Evolutionary conservation across 2,329 filamentous ascomycete species (phyloP), one percentile per base, ranked within the genome.

Genomic region (Colletotrichum theobromicola): DNA sequence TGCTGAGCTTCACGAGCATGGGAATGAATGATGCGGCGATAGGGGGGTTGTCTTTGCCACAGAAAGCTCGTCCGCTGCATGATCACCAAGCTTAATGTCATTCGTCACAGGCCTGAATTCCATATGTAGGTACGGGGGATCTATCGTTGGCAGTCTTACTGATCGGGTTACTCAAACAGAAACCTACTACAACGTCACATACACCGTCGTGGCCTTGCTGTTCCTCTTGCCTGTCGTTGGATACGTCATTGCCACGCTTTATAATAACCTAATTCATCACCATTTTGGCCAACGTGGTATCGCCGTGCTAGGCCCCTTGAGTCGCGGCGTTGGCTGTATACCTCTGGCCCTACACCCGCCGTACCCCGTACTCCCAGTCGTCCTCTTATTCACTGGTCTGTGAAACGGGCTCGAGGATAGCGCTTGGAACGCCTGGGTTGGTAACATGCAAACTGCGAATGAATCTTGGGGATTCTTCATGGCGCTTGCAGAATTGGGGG

Each of bases 381-480:
- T 92, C 28, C 91, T 93, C 79, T 88, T 92, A 64, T 84, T 95
- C 21, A 89, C 91, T 2, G 93, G 93, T 2, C 91, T 94, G 63
- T 94, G 94, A 1, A 95, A 93, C 80, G 94, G 94, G 4, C 83
- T 95, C 10, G 88, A 91, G 68, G 93, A 91, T 77, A 88, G 85
- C 74, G 89, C 85, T 4, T 92, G 89, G 86, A 90, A 91, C 79
- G 89, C 89, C 9, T 91, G 88, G 88, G 82, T 90, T 21, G 94
- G 94, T 12, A 93, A 92, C 78, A 94, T 96, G 92, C 88, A 90
- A 16, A 90, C 91, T 73, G 85, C 93, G 9, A 95, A 96, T 80
- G 92, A 95, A 80, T 96, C 2, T 88, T 95, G 2, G 94, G 94
- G 1, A 87, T 95, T 74, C 83, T 96, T 30, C 94, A 95, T 80